Evolutionary conservation across 352 stramenopile species (phyloP).

Genomic region (Globisporangium spinosum): DNA sequence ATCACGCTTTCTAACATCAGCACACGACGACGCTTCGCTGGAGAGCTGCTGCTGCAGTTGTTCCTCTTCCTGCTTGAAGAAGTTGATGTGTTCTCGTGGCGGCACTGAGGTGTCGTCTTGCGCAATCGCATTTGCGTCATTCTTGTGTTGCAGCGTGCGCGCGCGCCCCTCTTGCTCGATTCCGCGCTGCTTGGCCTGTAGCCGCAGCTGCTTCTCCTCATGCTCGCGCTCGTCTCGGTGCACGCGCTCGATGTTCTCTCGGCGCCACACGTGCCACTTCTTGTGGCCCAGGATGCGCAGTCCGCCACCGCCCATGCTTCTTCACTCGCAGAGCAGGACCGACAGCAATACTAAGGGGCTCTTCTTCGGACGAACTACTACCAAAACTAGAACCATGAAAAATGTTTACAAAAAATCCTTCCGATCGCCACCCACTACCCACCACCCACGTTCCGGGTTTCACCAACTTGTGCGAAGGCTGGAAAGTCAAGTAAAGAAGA

Average conservation of each 20-base stretch:
- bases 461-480: too few species aligned
- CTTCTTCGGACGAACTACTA: too few species aligned
- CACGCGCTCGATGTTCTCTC: conserved; percentile 81
- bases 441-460: too few species aligned
- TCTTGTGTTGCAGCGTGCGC: conserved; percentile 23
- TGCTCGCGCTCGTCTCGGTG: conserved; percentile 52
- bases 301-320: conserved; percentile 55
- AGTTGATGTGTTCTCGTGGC: conserved; percentile 30
- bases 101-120: neutral
- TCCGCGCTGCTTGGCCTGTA: conserved; percentile 23
- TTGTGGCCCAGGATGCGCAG: conserved; percentile 70
- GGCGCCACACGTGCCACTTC: conserved; percentile 85
- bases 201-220: conserved; percentile 34
- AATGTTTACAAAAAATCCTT: too few species aligned
- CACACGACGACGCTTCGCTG: neutral
- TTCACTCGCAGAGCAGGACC: too few species aligned
- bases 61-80: conserved; percentile 36
- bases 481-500: too few species aligned
- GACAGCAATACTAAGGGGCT: too few species aligned
- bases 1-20: neutral
- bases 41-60: neutral
- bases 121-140: neutral
- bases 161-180: conserved; percentile 39
- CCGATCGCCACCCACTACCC: too few species aligned
- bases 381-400: too few species aligned